Percentiles rank a stretch among this genome's conserved stretches.
phyloP scores from a whole-genome alignment of 345 rosid genomes.

The Acer yangbiense region DNA sequence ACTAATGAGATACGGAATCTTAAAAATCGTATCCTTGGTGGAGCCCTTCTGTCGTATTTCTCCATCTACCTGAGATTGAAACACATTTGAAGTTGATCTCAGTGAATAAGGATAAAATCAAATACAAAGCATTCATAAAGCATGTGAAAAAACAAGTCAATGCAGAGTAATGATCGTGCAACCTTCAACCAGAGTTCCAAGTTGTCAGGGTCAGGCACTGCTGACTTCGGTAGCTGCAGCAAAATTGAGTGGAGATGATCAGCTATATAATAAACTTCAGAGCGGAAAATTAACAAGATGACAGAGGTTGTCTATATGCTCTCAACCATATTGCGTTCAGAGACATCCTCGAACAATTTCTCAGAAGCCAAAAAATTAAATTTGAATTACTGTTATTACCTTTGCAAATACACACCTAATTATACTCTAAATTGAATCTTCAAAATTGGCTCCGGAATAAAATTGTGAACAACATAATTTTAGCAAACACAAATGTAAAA shows the following conservation, averaged over 20 bases:
- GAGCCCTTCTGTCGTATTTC: conserved; percentile 79
- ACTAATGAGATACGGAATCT: conserved; percentile 81
- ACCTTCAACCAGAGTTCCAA: conserved; percentile 94
- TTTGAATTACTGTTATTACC: not conserved
- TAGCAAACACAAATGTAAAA: not conserved
- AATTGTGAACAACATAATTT: not conserved
- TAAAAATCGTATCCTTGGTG: conserved; percentile 86
- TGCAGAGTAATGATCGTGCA: conserved; percentile 13
- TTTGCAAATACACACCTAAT: not conserved
- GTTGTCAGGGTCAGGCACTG: conserved; percentile 70
- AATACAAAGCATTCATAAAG: not conserved
- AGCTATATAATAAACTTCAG: not conserved
- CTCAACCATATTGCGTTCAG: not conserved
- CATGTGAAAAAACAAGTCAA: not conserved
- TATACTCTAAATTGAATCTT: not conserved
- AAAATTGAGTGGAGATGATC: not conserved
- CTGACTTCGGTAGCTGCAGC: conserved; percentile 66
- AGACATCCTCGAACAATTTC: not conserved
- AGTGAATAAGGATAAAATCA: not conserved
- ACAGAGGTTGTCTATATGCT: not conserved
- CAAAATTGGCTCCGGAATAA: not conserved
- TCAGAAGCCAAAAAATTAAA: not conserved
- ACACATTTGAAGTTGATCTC: conserved; percentile 14
- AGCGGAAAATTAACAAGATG: not conserved
- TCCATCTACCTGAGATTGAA: conserved; percentile 60